These are phyloP conservation scores for Corymbia calophylla DNA, from an alignment of 441 rosid species.

Conservation along the genomic window DNA sequence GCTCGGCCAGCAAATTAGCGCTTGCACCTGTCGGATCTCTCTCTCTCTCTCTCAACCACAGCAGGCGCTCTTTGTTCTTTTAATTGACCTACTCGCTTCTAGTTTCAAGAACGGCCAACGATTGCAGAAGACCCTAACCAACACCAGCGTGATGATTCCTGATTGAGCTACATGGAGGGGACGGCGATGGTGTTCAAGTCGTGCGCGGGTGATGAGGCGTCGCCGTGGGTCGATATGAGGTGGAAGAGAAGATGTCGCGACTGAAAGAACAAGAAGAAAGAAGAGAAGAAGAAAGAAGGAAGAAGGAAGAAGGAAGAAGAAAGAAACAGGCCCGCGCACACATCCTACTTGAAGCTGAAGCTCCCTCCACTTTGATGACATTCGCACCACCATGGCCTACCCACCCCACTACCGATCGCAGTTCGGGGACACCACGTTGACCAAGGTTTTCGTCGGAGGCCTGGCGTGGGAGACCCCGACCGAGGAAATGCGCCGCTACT, in stretches of 20 bases:
- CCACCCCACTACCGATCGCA: slow-evolving; percentile 69
- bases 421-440: slow-evolving; percentile 85
- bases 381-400: slow-evolving; percentile 26
- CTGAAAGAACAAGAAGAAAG: background rate
- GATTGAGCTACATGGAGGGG: background rate
- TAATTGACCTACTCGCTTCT: background rate
- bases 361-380: background rate
- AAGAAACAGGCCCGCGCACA: background rate
- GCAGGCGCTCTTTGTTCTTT: background rate
- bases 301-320: background rate
- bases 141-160: background rate
- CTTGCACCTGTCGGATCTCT: slow-evolving; percentile 43
- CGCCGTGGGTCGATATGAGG: slow-evolving; percentile 1
- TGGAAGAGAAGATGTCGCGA: background rate
- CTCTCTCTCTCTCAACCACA: background rate
- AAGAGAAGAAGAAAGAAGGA: background rate
- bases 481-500: slow-evolving; percentile 73
- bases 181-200: background rate
- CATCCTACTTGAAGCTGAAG: background rate
- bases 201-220: background rate
- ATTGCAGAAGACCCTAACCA: background rate
- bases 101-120: background rate
- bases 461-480: slow-evolving; percentile 96
- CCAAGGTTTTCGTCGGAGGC: slow-evolving; percentile 92
- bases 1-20: slow-evolving; percentile 43